Conservation (phyloP, 352 stramenopile genomes). For the Bremia lactucae region DNA sequence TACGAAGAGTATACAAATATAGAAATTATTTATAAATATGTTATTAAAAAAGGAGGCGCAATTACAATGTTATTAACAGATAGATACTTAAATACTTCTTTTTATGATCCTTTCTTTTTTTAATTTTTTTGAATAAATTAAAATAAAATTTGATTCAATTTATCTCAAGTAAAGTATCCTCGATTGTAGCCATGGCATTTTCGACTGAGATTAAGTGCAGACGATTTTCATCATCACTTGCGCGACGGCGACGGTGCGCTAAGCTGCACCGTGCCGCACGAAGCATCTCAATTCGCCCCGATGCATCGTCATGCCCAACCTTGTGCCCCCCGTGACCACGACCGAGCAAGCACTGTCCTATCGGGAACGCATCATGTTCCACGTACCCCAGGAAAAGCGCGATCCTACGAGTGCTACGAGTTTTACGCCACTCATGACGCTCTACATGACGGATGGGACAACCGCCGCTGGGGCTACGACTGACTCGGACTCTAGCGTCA, state of each 20-base stretch:
- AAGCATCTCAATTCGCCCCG: slow-evolving; percentile 72
- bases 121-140: too few relatives aligned
- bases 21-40: too few relatives aligned
- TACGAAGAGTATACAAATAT: too few relatives aligned
- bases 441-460: slow-evolving; percentile 98
- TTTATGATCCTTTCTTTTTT: too few relatives aligned
- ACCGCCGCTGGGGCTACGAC: slow-evolving; percentile 94
- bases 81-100: too few relatives aligned
- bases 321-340: slow-evolving; percentile 94
- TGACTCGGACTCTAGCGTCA: slow-evolving; percentile 97
- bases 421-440: slow-evolving; percentile 94
- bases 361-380: slow-evolving; percentile 88
- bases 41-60: too few relatives aligned
- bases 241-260: slow-evolving; percentile 85
- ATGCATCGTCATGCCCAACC: slow-evolving; percentile 97
- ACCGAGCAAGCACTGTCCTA: slow-evolving; percentile 92
- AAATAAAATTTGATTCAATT: too few relatives aligned
- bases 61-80: too few relatives aligned
- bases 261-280: slow-evolving; percentile 69
- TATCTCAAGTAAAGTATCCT: too few relatives aligned
- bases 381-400: slow-evolving; percentile 52
- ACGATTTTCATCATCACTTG: slow-evolving; percentile 98
- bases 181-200: slow-evolving; percentile 10
- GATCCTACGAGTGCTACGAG: slow-evolving; percentile 9
- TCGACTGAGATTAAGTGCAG: slow-evolving; percentile 43